phyloP scores from a whole-genome alignment of 371 early-diverging fungal genomes.

The Rhizomucor miehei region DNA sequence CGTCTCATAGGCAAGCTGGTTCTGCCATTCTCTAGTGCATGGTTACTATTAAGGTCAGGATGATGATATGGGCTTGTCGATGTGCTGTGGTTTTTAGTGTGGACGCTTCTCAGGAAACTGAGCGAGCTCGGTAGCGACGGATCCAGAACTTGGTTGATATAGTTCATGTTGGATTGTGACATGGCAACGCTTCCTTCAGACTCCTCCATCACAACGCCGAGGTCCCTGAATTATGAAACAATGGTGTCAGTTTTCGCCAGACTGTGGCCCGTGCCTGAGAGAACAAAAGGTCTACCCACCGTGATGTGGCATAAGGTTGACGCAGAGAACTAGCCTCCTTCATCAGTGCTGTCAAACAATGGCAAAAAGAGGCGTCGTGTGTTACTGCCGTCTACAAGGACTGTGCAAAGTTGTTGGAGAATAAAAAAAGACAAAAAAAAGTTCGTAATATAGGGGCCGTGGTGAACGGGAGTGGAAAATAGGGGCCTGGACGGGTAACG shows the following conservation, averaged over 20 bases:
- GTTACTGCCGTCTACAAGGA: neutral
- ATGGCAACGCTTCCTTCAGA: conserved; percentile 16
- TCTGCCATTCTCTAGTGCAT: conserved; percentile 5
- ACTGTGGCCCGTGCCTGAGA: neutral
- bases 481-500: too few species aligned
- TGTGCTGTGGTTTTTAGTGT: conserved; percentile 14
- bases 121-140: conserved; percentile 20
- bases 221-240: conserved; percentile 18
- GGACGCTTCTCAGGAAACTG: conserved; percentile 24
- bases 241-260: neutral
- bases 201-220: conserved; percentile 43
- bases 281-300: conserved; percentile 8
- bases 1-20: conserved; percentile 37
- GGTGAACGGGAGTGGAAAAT: too few species aligned
- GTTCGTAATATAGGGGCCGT: conserved; percentile 6
- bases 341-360: conserved; percentile 10
- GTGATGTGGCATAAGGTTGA: conserved; percentile 19
- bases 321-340: conserved; percentile 22
- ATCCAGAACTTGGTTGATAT: conserved; percentile 25
- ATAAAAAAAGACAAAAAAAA: conserved; percentile 2
- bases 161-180: conserved; percentile 18
- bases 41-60: conserved; percentile 4
- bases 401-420: neutral
- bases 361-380: conserved; percentile 3
- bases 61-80: conserved; percentile 9